Base-by-base conservation (phyloP, 169 alveolate genomes). In the Plasmodium coatneyi region DNA sequence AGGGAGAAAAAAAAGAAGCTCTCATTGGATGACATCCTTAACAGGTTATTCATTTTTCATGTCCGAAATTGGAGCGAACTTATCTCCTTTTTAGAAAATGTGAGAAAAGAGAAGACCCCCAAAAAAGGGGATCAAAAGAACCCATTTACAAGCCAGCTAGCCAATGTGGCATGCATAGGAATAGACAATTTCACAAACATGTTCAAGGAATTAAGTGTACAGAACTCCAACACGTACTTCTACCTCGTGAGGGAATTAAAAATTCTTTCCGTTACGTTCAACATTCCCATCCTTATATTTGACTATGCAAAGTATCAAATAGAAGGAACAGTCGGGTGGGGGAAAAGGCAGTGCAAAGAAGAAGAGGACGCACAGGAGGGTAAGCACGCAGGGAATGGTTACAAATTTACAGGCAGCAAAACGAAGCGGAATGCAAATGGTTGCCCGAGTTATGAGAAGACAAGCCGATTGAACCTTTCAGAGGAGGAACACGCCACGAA, bases 241-340 rank as follows among this genome's bases (percentile, higher is more conserved):
- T 89, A 89, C 30, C 36, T 89, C 71, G 66, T 89, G 12, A 71
- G 89, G 12, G 94, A 89, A 34, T 25, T 89, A 39, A 89, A 72
- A 66, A 28, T 56, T 0, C 5, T 89, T 5, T 32, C 94, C 32
- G 81, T 34, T 12, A 56, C 79, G 25, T 78, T 79, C 5, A 41
- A 30, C 30, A 66, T 89, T 16, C 34, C 94, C 22, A 89, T 89
- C n/a, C 19, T 89, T 14, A 79, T 89, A 60, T 89, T 78, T 32
- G 94, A 89, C 32, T 28, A 41, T 54, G 83, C 74, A 25, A 79
- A 56, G 32, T 36, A n/a, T 9, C 82, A 43, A 86, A 19, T 19
- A 3, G 78, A 34, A 4, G 49, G 34, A n/a, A n/a, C 74, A 0
- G 4, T 19, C 3, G 3, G 34, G 10, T 76, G 25, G 36, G 66